These are phyloP conservation scores for Mycena floridula DNA, from an alignment of 768 basidiomycete genomes.

Conservation along the genomic window DNA sequence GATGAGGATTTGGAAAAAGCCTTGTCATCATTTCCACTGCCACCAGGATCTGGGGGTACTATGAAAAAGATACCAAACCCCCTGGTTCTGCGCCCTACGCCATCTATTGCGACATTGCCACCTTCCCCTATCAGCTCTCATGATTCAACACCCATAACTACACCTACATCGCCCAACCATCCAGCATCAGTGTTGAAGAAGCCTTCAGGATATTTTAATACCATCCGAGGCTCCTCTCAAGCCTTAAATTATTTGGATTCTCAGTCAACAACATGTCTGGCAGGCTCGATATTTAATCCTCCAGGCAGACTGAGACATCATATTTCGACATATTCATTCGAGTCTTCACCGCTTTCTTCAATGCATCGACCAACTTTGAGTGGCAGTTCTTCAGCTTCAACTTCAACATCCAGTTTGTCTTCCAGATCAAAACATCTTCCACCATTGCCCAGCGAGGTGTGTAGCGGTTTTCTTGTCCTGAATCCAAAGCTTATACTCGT, in stretches of 20 bases:
- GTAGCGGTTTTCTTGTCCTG: too few species aligned
- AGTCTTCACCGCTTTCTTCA: not conserved
- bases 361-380: not conserved
- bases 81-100: constrained; percentile 27
- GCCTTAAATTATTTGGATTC: not conserved
- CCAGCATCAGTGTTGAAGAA: constrained; percentile 9
- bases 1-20: constrained; percentile 1
- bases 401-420: not conserved
- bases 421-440: not conserved
- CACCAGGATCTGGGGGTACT: constrained; percentile 10
- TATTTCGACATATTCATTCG: not conserved
- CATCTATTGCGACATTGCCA: constrained; percentile 22
- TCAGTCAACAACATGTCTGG: not conserved
- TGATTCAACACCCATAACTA: constrained; percentile 37
- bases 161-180: constrained; percentile 31
- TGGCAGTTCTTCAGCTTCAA: not conserved
- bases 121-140: constrained; percentile 22
- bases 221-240: constrained; percentile 15
- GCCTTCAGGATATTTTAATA: constrained; percentile 5
- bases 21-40: constrained; percentile 9
- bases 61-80: constrained; percentile 22
- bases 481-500: not conserved
- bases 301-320: too few species aligned
- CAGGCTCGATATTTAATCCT: not conserved
- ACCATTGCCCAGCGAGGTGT: not conserved